Evolutionary conservation across 2,329 filamentous ascomycete genomes (phyloP).

Genomic region (Cercospora nicotianae): DNA sequence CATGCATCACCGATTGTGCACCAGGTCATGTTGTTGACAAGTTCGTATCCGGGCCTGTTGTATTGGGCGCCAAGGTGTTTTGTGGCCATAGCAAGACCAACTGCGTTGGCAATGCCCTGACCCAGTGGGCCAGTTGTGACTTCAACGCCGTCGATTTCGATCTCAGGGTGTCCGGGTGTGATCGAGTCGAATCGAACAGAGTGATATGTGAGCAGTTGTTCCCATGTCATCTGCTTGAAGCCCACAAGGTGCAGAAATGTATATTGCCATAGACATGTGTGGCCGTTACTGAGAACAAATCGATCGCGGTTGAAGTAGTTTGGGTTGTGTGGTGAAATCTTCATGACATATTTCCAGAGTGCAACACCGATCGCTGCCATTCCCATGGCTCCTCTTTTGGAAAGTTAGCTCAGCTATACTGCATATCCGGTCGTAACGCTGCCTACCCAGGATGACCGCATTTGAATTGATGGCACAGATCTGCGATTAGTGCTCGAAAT

Average conservation of each 20-base stretch:
- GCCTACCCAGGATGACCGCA: slow-evolving; percentile 66
- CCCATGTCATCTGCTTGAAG: slow-evolving; percentile 57
- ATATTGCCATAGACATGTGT: slow-evolving; percentile 59
- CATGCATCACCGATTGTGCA: slow-evolving; percentile 61
- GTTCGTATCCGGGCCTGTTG: slow-evolving; percentile 51
- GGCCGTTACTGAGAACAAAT: slow-evolving; percentile 63
- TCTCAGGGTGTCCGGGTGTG: slow-evolving; percentile 54
- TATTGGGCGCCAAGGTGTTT: slow-evolving; percentile 58
- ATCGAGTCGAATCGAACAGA: slow-evolving; percentile 50
- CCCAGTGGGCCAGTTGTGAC: slow-evolving; percentile 61
- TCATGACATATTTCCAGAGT: slow-evolving; percentile 64
- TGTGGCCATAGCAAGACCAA: slow-evolving; percentile 60
- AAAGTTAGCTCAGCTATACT: slow-evolving; percentile 8
- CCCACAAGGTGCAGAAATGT: slow-evolving; percentile 53
- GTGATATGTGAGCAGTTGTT: slow-evolving; percentile 58
- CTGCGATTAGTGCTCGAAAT: slow-evolving; percentile 64
- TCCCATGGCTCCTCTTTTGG: slow-evolving; percentile 54
- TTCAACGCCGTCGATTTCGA: slow-evolving; percentile 59
- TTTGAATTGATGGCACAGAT: slow-evolving; percentile 69
- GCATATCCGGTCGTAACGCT: background rate
- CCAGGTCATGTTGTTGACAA: slow-evolving; percentile 56
- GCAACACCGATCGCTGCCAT: slow-evolving; percentile 64
- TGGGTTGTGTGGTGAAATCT: slow-evolving; percentile 57
- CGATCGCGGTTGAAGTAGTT: slow-evolving; percentile 62
- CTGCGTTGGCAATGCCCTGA: slow-evolving; percentile 60